phyloP scores from a whole-genome alignment of 257 asterid species.

The Handroanthus guayacan region DNA sequence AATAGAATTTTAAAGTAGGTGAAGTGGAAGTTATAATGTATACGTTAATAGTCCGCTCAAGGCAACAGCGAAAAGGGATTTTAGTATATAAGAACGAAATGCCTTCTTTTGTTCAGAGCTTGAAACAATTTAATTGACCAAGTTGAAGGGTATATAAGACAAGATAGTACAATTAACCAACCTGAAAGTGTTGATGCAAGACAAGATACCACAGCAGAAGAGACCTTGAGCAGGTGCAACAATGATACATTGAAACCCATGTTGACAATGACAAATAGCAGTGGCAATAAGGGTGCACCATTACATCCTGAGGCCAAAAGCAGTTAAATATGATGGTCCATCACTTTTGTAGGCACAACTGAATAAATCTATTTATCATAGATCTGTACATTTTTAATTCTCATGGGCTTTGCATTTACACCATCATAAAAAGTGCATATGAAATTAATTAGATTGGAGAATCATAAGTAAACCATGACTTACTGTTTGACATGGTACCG shows the following conservation, averaged over 20 bases:
- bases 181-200: constrained; percentile 98
- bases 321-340: constrained; percentile 2
- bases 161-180: constrained; percentile 35
- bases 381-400: not conserved
- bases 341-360: constrained; percentile 27
- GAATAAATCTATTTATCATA: not conserved
- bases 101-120: constrained; percentile 1
- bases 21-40: not conserved
- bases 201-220: constrained; percentile 95
- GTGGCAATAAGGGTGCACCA: constrained; percentile 91
- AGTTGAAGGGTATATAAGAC: constrained; percentile 3
- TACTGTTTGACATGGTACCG: constrained; percentile 72
- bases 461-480: constrained; percentile 40
- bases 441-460: not conserved
- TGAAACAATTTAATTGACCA: constrained; percentile 15
- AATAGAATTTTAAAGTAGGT: constrained; percentile 6
- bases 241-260: constrained; percentile 88
- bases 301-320: constrained; percentile 67
- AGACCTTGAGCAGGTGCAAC: constrained; percentile 89
- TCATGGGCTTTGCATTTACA: constrained; percentile 6
- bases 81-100: not conserved
- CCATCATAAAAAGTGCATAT: not conserved
- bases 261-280: constrained; percentile 84
- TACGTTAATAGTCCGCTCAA: not conserved
- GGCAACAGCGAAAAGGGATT: not conserved